Evolutionary conservation across 306 rosid genomes (phyloP).

Genomic region (Acacia acuminata): DNA sequence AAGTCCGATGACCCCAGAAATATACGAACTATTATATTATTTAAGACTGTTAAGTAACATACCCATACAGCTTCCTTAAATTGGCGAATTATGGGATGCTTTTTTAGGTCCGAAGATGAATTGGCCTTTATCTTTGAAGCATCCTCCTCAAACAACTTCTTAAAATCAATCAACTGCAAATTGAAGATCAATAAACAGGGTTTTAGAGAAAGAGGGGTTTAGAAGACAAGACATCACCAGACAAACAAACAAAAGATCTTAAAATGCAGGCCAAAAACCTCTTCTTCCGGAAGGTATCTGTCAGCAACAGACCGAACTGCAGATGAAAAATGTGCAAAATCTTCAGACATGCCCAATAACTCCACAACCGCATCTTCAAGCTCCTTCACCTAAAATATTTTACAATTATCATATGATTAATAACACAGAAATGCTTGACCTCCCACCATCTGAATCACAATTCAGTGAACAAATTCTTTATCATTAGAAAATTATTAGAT

Average conservation of each 20-base stretch:
- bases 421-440: background rate
- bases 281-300: slow-evolving; percentile 60
- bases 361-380: slow-evolving; percentile 69
- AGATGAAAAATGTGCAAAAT: slow-evolving; percentile 56
- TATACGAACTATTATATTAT: background rate
- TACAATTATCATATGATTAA: slow-evolving; percentile 24
- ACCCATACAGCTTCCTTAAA: slow-evolving; percentile 95
- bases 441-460: slow-evolving; percentile 1
- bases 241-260: slow-evolving; percentile 23
- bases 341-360: slow-evolving; percentile 50
- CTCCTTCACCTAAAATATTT: slow-evolving; percentile 62
- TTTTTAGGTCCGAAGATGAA: slow-evolving; percentile 45
- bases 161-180: slow-evolving; percentile 68
- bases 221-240: slow-evolving; percentile 7
- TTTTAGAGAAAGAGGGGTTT: background rate
- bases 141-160: slow-evolving; percentile 65
- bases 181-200: slow-evolving; percentile 23
- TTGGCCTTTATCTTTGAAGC: slow-evolving; percentile 46
- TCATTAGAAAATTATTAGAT: background rate
- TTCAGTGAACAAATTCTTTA: background rate
- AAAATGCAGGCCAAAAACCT: slow-evolving; percentile 44
- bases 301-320: slow-evolving; percentile 63
- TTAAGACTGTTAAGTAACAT: slow-evolving; percentile 35
- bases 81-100: slow-evolving; percentile 54
- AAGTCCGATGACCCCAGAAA: background rate